A percentile compares a stretch with the other conserved stretches of the same genome.
These are phyloP conservation scores for Talaromyces verruculosus DNA, from an alignment of 2,329 filamentous ascomycete species.

Conservation along the genomic window DNA sequence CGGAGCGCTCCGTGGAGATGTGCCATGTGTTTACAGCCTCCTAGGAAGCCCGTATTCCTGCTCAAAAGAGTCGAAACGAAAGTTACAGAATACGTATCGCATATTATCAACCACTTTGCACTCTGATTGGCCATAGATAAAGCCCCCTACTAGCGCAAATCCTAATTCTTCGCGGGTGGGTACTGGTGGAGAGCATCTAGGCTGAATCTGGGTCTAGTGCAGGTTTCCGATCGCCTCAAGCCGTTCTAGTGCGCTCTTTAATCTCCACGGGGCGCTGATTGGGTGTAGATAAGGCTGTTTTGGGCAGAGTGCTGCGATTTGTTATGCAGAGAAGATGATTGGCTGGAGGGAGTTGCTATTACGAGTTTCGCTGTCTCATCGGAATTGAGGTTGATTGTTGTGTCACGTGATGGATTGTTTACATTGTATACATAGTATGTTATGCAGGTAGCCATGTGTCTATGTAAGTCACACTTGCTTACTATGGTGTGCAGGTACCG, in stretches of 20 bases:
- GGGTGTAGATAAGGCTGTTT: constrained; percentile 20
- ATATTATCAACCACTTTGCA: background rate
- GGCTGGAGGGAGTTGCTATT: background rate
- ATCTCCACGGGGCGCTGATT: constrained; percentile 5
- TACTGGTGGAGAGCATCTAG: background rate
- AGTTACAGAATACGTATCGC: background rate
- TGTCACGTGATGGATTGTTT: background rate
- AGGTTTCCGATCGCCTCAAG: background rate
- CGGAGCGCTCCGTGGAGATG: background rate
- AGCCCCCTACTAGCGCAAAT: constrained; percentile 22
- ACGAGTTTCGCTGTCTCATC: constrained; percentile 6
- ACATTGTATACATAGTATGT: no score
- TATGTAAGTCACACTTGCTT: no score
- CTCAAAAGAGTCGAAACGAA: background rate
- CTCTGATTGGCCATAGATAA: constrained; percentile 31
- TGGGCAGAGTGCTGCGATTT: background rate
- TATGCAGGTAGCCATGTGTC: constrained; percentile 5
- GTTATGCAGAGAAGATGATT: background rate
- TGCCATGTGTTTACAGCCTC: background rate
- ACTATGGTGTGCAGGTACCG: background rate
- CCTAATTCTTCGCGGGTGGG: background rate
- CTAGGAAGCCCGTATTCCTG: background rate
- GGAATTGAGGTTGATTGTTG: background rate
- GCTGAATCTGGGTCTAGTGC: background rate
- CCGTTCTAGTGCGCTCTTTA: background rate